Evolutionary conservation across 169 alveolate genomes (phyloP), one percentile per base, ranked within the genome.

Genomic region (Plasmodium berghei): DNA sequence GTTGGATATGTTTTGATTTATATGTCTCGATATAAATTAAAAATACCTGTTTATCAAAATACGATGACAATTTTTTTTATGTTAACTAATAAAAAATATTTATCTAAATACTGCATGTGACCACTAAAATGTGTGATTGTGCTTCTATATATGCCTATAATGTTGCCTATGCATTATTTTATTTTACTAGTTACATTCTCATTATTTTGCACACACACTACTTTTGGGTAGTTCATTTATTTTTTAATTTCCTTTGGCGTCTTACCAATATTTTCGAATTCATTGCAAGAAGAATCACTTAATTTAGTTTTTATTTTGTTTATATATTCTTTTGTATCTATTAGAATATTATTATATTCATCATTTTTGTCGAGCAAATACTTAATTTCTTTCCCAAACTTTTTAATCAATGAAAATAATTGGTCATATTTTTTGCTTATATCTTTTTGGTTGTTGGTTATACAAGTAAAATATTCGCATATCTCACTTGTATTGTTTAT

Each of bases 351-450:
- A 24, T 54, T 77, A 54, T 77, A 54, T 69, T 77, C 89, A 26
- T 77, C 73, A 77, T 77, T 77, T 77, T 64, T 77, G 55, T 42
- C 58, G 14, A 77, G 89, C 34, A 77, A 69, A 69, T 77, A 77
- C 48, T 77, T 77, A 46, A 77, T 77, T 77, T 77, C 89, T 52
- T 77, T 77, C 45, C 89, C 89, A 49, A 77, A 77, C 42, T 77
- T 77, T 63, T 77, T 77, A 54, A 77, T 77, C 66, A 77, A 34
- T 34, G 89, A 77, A 77, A 77, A 77, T 63, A 77, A 20, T 22
- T 77, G 89, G 14, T 77, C 89, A 52, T 77, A 77, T 58, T 63
- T 77, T 58, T 77, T 77, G 59, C 69, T 77, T 63, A 77, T 58
- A 45, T 77, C 89, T 58, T 77, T 77, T 45, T 77, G 89, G 67